Evolutionary conservation across 2,329 filamentous ascomycete species (phyloP).

Genomic region (Didymella keratinophila): DNA sequence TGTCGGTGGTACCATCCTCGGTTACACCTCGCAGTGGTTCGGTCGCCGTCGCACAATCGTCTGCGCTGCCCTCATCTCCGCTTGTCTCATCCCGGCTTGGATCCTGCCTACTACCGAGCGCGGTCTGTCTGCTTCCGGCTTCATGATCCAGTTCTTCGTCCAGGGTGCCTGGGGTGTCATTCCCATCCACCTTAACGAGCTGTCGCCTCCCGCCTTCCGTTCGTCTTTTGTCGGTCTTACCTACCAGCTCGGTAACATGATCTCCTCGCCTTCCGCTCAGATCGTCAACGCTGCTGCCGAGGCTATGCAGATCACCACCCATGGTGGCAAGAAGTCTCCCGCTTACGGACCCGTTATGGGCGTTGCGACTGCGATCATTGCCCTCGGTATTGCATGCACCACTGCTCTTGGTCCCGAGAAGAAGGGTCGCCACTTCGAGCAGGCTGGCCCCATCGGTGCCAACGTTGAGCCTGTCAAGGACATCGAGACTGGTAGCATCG

Average conservation of each 20-base stretch:
- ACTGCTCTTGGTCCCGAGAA: slow-evolving; percentile 77
- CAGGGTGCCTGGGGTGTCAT: slow-evolving; percentile 57
- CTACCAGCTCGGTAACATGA: slow-evolving; percentile 79
- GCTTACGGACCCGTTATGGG: slow-evolving; percentile 80
- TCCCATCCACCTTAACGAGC: slow-evolving; percentile 75
- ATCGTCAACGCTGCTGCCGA: slow-evolving; percentile 80
- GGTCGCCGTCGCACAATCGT: slow-evolving; percentile 76
- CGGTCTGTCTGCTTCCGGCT: slow-evolving; percentile 68
- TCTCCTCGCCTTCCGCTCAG: slow-evolving; percentile 74
- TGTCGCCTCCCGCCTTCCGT: slow-evolving; percentile 73
- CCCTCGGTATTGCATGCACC: slow-evolving; percentile 71
- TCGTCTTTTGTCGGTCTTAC: slow-evolving; percentile 75
- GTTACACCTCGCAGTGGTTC: slow-evolving; percentile 77
- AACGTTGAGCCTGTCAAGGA: slow-evolving; percentile 35
- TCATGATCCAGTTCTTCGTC: slow-evolving; percentile 69
- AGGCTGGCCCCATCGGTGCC: slow-evolving; percentile 62
- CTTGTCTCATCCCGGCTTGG: slow-evolving; percentile 72
- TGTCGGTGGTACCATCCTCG: slow-evolving; percentile 75
- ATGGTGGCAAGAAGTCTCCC: slow-evolving; percentile 65
- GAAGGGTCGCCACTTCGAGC: slow-evolving; percentile 73
- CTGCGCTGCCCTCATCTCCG: slow-evolving; percentile 66
- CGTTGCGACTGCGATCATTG: slow-evolving; percentile 78
- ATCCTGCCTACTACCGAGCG: slow-evolving; percentile 69
- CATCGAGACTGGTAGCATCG: slow-evolving; percentile 42
- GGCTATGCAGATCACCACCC: slow-evolving; percentile 56